Conservation (phyloP, 2,329 filamentous ascomycete genomes). For the Scytalidium sp. region DNA sequence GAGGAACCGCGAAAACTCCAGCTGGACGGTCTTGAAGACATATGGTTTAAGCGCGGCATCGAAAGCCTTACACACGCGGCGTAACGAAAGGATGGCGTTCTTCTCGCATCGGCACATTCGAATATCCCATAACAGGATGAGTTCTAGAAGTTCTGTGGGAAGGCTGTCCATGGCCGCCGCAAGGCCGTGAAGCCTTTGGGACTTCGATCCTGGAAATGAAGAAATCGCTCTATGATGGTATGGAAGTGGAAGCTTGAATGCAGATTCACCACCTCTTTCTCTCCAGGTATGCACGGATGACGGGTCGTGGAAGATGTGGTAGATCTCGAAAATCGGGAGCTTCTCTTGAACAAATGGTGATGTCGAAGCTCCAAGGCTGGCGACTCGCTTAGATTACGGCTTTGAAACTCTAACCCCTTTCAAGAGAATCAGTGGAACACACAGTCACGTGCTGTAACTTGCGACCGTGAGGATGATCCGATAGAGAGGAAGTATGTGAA, state of each 20-base stretch:
- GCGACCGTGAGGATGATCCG: too few species aligned
- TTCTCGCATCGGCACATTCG: slow-evolving; percentile 36
- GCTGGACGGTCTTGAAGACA: slow-evolving; percentile 43
- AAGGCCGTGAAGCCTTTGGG: not conserved
- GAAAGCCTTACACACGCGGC: slow-evolving; percentile 48
- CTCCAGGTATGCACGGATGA: too few species aligned
- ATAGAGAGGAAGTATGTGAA: too few species aligned
- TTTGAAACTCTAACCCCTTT: not conserved
- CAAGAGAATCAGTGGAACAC: too few species aligned
- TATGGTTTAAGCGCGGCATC: slow-evolving; percentile 43
- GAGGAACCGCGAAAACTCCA: slow-evolving; percentile 49
- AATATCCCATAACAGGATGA: slow-evolving; percentile 42
- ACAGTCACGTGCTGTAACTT: too few species aligned
- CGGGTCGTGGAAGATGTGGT: not conserved
- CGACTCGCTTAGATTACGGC: slow-evolving; percentile 1
- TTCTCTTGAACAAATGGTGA: too few species aligned
- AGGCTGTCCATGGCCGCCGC: slow-evolving; percentile 39
- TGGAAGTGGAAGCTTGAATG: not conserved
- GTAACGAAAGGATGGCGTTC: slow-evolving; percentile 41
- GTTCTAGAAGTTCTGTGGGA: slow-evolving; percentile 44
- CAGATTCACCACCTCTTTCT: not conserved
- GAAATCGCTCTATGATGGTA: not conserved
- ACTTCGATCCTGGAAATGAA: not conserved
- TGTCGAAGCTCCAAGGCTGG: slow-evolving; percentile 1
- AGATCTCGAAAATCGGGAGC: too few species aligned